Base-by-base conservation (phyloP, 176 grass and related monocot species). In the Ensete ventricosum region DNA sequence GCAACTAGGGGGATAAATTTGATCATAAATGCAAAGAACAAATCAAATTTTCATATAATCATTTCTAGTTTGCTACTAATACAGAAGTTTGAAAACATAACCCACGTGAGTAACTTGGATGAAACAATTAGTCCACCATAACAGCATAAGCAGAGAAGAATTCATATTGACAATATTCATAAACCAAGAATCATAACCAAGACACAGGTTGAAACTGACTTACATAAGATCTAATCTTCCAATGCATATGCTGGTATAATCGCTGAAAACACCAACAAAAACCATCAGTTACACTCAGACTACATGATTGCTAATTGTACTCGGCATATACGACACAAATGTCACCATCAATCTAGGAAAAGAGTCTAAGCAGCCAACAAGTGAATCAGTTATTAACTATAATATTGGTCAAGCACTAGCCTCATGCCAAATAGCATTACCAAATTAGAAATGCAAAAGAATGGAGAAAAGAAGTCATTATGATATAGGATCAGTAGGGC, bases 221-320 rank as follows among this genome's bases (percentile, higher is more conserved):
- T 93, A 98, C 94, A 82, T 86, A 83, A 50, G 84, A 85, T 82
- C 84, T 93, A 72, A 93, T 78, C 84, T 98, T 98, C 76, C 80
- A 93, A 70, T 93, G 83, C 88, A 98, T 89, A 66, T 93, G 85
- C 58, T 91, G 90, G 78, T 88, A 93, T 64, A 98, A 67, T 54
- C 78, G 86, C 94, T 98, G 86, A 85, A 90, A 87, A 88, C 66
- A 74, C 50, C 52, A 54, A 75, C 9, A 64, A 83, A 80, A 72
- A 64, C 34, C 60, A 78, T 21, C 67, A 81, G 64, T 25, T 23
- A 78, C 17, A 54, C 11, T 51, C 67, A 69, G 43, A 70, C 8
- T 70, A n/a, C 34, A 8, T 51, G 12, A 50, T 10, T 70, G 67
- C 67, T 51, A 26, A 21, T 27, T 69, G 23, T 50, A 49, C 27